These are phyloP conservation scores for Telopea speciosissima DNA, from an alignment of 177 flowering plant genomes.

Conservation along the genomic window DNA sequence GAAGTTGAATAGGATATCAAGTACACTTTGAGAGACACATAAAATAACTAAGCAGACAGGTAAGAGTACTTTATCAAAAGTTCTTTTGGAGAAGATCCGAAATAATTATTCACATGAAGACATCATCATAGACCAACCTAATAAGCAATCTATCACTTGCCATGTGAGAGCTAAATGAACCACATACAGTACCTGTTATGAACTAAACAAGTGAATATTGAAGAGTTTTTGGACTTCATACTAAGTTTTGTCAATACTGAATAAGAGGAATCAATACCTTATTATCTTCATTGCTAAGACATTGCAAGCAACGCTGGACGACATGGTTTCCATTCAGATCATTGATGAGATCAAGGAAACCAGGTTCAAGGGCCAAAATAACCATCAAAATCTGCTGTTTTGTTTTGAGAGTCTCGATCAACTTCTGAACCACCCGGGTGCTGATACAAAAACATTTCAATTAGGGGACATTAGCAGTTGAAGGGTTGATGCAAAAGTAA, in stretches of 20 bases:
- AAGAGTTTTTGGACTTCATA: not conserved
- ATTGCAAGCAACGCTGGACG: slow-evolving; percentile 62
- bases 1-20: not conserved
- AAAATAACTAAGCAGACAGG: not conserved
- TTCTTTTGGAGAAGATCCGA: not conserved
- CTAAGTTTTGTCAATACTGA: not conserved
- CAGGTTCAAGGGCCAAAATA: slow-evolving; percentile 50
- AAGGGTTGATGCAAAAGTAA: not conserved
- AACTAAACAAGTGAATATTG: not conserved
- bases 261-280: slow-evolving; percentile 28
- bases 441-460: slow-evolving; percentile 30
- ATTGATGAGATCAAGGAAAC: slow-evolving; percentile 58
- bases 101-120: not conserved
- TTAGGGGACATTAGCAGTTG: slow-evolving; percentile 11
- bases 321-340: slow-evolving; percentile 88
- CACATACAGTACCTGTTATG: not conserved
- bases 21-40: not conserved
- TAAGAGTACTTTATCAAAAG: not conserved
- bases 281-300: slow-evolving; percentile 52
- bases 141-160: not conserved
- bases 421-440: slow-evolving; percentile 76
- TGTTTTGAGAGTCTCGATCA: slow-evolving; percentile 62
- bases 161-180: not conserved
- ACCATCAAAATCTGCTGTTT: slow-evolving; percentile 41
- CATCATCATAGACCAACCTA: not conserved